Conservation (phyloP, 164 flowering plant genomes). For the Chloranthus sessilifolius region DNA sequence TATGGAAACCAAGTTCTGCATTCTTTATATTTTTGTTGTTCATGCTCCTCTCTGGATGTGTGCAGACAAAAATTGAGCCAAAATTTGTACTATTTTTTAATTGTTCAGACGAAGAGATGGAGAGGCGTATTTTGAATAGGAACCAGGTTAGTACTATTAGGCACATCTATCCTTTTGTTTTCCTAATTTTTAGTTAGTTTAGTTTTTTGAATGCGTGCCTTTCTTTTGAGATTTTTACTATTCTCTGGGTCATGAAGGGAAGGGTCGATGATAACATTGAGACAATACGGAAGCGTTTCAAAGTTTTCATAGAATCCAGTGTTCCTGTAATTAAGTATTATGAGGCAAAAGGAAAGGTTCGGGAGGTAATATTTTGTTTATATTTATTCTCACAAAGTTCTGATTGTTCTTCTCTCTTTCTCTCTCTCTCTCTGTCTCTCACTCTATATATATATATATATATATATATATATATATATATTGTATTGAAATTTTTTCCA, state of each 20-base stretch:
- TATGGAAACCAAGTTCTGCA: background rate
- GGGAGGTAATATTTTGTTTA: slow-evolving; percentile 61
- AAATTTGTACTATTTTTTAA: slow-evolving; percentile 61
- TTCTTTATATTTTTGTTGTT: background rate
- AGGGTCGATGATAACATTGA: slow-evolving; percentile 90
- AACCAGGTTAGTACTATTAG: slow-evolving; percentile 60
- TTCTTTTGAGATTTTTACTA: background rate
- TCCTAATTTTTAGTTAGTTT: too few species aligned
- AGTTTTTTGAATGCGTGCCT: background rate
- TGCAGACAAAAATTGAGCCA: slow-evolving; percentile 64
- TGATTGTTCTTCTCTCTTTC: background rate
- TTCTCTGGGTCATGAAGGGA: slow-evolving; percentile 41
- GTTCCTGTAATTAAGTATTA: slow-evolving; percentile 72
- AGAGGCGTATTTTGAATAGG: slow-evolving; percentile 52
- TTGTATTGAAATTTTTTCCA: too few species aligned
- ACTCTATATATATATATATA: background rate
- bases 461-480: too few species aligned
- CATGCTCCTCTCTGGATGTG: background rate
- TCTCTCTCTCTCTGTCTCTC: too few species aligned
- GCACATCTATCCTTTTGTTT: too few species aligned
- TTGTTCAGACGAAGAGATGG: slow-evolving; percentile 72
- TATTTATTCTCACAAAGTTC: background rate
- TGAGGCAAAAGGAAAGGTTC: slow-evolving; percentile 57
- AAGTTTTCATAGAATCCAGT: slow-evolving; percentile 75
- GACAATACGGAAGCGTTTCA: slow-evolving; percentile 76